Evolutionary conservation across 768 basidiomycete species (phyloP).

Genomic region (Auricularia sp.): DNA sequence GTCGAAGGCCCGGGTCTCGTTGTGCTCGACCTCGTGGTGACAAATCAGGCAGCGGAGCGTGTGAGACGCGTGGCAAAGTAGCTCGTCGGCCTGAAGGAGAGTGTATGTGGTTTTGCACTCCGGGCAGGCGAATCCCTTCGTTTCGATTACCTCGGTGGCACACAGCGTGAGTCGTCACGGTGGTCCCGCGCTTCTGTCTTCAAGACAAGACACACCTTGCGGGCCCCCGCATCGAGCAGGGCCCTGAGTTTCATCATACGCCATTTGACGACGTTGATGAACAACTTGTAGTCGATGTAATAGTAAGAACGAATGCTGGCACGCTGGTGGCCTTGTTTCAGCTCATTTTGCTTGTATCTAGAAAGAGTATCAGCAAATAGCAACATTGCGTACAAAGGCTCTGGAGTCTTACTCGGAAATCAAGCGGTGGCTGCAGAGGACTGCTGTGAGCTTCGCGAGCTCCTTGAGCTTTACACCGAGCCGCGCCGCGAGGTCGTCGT

Average conservation of each 20-base stretch:
- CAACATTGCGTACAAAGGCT: not conserved
- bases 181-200: not conserved
- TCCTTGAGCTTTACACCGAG: slow-evolving; percentile 87
- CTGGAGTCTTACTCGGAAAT: not conserved
- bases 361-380: not conserved
- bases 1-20: slow-evolving; percentile 81
- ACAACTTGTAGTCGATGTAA: slow-evolving; percentile 90
- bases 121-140: slow-evolving; percentile 95
- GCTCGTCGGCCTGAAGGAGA: slow-evolving; percentile 72
- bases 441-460: slow-evolving; percentile 79
- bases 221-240: slow-evolving; percentile 78
- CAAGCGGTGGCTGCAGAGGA: slow-evolving; percentile 54
- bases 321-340: slow-evolving; percentile 81
- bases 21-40: slow-evolving; percentile 68
- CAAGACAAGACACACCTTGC: slow-evolving; percentile 51
- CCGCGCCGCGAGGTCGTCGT: slow-evolving; percentile 85
- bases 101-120: slow-evolving; percentile 77
- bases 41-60: slow-evolving; percentile 83
- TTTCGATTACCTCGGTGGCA: slow-evolving; percentile 70
- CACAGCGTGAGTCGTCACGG: too few species aligned
- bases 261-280: slow-evolving; percentile 98
- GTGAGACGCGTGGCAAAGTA: slow-evolving; percentile 62
- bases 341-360: slow-evolving; percentile 85
- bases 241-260: slow-evolving; percentile 86
- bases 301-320: slow-evolving; percentile 87